Percentiles rank a stretch among this genome's conserved stretches.
Evolutionary conservation across 179 eudicot species (phyloP).

Genomic region (Spinacia oleracea): DNA sequence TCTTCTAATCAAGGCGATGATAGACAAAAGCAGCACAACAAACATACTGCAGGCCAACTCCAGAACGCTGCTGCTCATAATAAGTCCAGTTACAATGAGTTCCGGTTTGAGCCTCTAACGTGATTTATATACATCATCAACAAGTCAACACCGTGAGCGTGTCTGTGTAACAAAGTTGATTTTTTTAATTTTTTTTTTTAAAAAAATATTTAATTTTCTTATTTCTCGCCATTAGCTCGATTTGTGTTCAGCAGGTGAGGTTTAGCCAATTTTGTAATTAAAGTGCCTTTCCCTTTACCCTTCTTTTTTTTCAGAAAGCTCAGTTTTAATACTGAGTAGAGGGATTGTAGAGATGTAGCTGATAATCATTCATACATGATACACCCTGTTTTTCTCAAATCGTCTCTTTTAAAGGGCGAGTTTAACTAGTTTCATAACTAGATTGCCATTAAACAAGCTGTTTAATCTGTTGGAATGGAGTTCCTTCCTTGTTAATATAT

Average conservation of each 20-base stretch:
- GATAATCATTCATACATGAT: conserved; percentile 5
- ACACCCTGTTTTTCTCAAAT: not conserved
- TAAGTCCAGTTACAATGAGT: conserved; percentile 29
- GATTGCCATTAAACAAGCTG: not conserved
- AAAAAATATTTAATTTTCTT: conserved; percentile 11
- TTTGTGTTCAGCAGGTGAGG: conserved; percentile 18
- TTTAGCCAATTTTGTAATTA: conserved; percentile 36
- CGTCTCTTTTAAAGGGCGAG: not conserved
- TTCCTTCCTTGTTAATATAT: not conserved
- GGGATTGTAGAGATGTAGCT: conserved; percentile 26
- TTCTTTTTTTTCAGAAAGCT: not conserved
- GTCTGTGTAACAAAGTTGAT: conserved; percentile 25
- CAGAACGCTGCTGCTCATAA: conserved; percentile 34
- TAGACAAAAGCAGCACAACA: conserved; percentile 43
- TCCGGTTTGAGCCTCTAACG: conserved; percentile 31
- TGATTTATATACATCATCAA: conserved; percentile 18
- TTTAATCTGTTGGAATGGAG: not conserved
- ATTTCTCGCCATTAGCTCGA: conserved; percentile 8
- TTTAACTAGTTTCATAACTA: not conserved
- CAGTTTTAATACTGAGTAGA: conserved; percentile 16
- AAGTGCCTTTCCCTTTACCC: not conserved
- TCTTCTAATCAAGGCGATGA: conserved; percentile 45
- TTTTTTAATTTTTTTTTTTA: conserved; percentile 16
- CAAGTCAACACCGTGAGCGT: conserved; percentile 11
- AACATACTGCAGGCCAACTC: conserved; percentile 29